Percentiles rank a stretch among this genome's conserved stretches.
phyloP scores from a whole-genome alignment of 331 rosid genomes.

The Prunus yedoensis region DNA sequence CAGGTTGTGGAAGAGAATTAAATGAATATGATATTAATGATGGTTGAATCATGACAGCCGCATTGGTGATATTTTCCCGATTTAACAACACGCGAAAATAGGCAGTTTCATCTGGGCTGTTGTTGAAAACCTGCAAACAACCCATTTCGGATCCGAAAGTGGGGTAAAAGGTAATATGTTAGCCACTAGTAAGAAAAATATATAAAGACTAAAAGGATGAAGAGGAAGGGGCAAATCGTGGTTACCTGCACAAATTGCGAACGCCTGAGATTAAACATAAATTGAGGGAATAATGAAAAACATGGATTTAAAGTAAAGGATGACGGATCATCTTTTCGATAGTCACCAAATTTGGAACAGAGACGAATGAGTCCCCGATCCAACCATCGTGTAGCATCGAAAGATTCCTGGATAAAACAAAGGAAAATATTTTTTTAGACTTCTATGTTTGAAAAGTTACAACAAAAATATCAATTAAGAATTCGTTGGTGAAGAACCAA shows the following conservation, averaged over 20 bases:
- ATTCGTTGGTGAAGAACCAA: background rate
- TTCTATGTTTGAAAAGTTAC: background rate
- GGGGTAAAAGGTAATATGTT: background rate
- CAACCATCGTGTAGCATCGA: conserved; percentile 95
- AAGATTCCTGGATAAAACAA: conserved; percentile 64
- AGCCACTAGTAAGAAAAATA: background rate
- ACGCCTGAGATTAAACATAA: conserved; percentile 88
- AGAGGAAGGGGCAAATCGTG: conserved; percentile 4
- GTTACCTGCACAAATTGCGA: conserved; percentile 95
- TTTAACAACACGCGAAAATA: conserved; percentile 90
- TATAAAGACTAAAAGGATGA: conserved; percentile 12
- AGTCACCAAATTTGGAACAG: conserved; percentile 94
- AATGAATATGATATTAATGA: conserved; percentile 84
- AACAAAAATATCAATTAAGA: background rate
- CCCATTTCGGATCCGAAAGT: conserved; percentile 19
- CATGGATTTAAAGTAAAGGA: conserved; percentile 82
- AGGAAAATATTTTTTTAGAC: conserved; percentile 22
- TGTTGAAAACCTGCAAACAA: conserved; percentile 81
- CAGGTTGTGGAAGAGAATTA: conserved; percentile 86
- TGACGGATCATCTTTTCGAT: conserved; percentile 95
- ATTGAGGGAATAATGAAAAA: conserved; percentile 90
- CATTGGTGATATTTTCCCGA: conserved; percentile 84
- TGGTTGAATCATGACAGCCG: conserved; percentile 98
- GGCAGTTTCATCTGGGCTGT: conserved; percentile 99
- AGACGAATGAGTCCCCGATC: conserved; percentile 91